phyloP scores from a whole-genome alignment of 495 filamentous ascomycete species.

The Glonium stellatum region DNA sequence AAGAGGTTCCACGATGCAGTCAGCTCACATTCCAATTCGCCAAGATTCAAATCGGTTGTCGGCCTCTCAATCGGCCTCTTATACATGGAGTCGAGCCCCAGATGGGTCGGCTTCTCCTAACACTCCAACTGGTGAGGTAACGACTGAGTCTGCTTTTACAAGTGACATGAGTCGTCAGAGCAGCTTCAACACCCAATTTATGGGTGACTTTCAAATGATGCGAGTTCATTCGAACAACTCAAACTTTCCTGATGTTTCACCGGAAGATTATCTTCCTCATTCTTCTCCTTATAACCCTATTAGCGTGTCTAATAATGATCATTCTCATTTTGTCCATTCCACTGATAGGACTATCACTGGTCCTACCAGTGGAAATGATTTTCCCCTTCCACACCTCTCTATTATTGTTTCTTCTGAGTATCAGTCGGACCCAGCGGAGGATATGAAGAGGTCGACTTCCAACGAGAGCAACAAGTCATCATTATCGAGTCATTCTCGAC shows the following conservation, averaged over 20 bases:
- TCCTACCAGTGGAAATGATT: slow-evolving; percentile 15
- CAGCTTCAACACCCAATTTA: slow-evolving; percentile 28
- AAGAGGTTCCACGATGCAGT: slow-evolving; percentile 3
- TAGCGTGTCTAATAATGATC: slow-evolving; percentile 17
- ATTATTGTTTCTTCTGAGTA: slow-evolving; percentile 20
- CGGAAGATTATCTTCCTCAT: slow-evolving; percentile 10
- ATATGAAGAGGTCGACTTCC: slow-evolving; percentile 30
- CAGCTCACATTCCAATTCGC: slow-evolving; percentile 1
- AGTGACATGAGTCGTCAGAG: slow-evolving; percentile 33
- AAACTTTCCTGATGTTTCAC: slow-evolving; percentile 12
- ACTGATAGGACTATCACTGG: slow-evolving; percentile 14
- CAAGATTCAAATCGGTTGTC: slow-evolving; percentile 14
- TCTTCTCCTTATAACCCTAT: slow-evolving; percentile 22
- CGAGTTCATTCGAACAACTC: slow-evolving; percentile 30
- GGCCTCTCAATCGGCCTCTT: not conserved
- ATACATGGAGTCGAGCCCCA: slow-evolving; percentile 16
- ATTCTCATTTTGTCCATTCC: slow-evolving; percentile 16
- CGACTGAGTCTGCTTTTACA: slow-evolving; percentile 16
- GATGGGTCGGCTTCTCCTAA: slow-evolving; percentile 24
- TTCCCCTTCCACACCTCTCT: slow-evolving; percentile 18
- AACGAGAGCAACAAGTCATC: slow-evolving; percentile 23
- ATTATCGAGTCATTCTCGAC: slow-evolving; percentile 19
- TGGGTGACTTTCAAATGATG: slow-evolving; percentile 26
- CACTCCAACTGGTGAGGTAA: slow-evolving; percentile 19
- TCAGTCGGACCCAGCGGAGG: slow-evolving; percentile 21